A percentile compares a stretch with the other conserved stretches of the same genome.
These are phyloP conservation scores for Penicillium chermesinum DNA, from an alignment of 495 filamentous ascomycete genomes.

Conservation along the genomic window DNA sequence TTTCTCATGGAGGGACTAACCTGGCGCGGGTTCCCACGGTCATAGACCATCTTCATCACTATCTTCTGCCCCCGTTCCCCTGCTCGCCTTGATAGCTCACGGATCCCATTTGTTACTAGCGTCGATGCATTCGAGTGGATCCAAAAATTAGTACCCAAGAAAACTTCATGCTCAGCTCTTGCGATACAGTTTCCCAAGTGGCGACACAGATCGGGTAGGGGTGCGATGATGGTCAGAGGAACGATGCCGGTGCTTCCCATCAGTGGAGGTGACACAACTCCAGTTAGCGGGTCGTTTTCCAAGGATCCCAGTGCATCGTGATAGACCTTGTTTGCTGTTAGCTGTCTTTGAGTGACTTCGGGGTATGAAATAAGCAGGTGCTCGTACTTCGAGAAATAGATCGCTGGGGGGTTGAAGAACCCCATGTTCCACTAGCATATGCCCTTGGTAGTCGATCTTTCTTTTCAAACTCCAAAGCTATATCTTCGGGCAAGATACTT, in stretches of 20 bases:
- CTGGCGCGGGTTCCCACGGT: conserved; percentile 62
- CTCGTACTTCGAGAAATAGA: conserved; percentile 55
- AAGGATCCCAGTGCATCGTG: conserved; percentile 60
- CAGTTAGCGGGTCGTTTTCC: conserved; percentile 48
- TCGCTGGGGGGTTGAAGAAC: conserved; percentile 55
- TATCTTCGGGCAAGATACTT: conserved; percentile 5
- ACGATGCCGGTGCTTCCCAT: conserved; percentile 63
- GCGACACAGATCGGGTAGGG: conserved; percentile 62
- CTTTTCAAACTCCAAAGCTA: conserved; percentile 16
- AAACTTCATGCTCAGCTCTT: conserved; percentile 65
- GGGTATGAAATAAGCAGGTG: neutral
- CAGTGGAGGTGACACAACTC: conserved; percentile 63
- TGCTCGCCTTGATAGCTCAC: conserved; percentile 61
- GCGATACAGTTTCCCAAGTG: conserved; percentile 74
- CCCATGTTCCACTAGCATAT: conserved; percentile 62
- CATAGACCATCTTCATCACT: conserved; percentile 71
- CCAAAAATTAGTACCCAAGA: conserved; percentile 74
- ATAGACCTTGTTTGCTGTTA: too few species aligned
- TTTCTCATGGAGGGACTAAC: conserved; percentile 7
- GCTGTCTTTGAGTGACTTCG: too few species aligned
- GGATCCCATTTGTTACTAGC: conserved; percentile 62
- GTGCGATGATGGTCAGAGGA: conserved; percentile 64
- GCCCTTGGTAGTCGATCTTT: conserved; percentile 48
- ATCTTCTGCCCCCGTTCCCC: conserved; percentile 52
- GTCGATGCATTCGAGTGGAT: conserved; percentile 59